Evolutionary conservation across 176 grass and related monocot genomes (phyloP).

Genomic region (Eragrostis curvula): DNA sequence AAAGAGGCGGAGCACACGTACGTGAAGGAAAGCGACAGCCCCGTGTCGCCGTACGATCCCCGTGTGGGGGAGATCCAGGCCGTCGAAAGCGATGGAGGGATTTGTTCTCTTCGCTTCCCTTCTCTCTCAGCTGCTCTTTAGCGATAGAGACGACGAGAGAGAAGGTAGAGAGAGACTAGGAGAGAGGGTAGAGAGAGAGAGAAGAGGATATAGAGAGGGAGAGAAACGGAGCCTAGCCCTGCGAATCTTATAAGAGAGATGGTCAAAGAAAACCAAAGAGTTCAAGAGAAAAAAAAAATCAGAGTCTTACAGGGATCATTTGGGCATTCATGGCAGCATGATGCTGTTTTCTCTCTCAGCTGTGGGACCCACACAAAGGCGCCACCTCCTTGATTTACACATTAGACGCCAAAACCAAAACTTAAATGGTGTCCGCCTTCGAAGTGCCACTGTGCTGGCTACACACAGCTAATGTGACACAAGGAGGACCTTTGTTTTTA

Average conservation of each 20-base stretch:
- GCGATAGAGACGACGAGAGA: conserved; percentile 5
- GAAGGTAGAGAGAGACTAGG: background rate
- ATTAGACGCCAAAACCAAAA: conserved; percentile 41
- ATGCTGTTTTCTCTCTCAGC: background rate
- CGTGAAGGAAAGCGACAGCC: conserved; percentile 53
- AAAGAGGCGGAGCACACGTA: conserved; percentile 16
- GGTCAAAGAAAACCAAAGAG: conserved; percentile 41
- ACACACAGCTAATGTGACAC: background rate
- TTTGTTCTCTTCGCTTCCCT: conserved; percentile 19
- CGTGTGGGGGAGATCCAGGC: conserved; percentile 58
- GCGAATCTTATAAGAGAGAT: conserved; percentile 50
- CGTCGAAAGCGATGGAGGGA: conserved; percentile 59
- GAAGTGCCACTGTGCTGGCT: background rate
- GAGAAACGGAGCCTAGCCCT: conserved; percentile 23
- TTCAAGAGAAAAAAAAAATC: background rate
- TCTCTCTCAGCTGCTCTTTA: background rate
- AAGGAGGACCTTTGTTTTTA: background rate
- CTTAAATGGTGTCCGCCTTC: conserved; percentile 39
- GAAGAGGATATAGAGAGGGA: background rate
- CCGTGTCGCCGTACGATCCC: conserved; percentile 58
- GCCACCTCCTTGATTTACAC: background rate
- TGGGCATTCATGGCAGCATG: conserved; percentile 20
- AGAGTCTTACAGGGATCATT: conserved; percentile 22
- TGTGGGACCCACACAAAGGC: conserved; percentile 17
- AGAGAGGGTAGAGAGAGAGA: background rate